These are phyloP conservation scores for Clavispora fructus DNA, from an alignment of 805 yeast genomes.

Conservation along the genomic window DNA sequence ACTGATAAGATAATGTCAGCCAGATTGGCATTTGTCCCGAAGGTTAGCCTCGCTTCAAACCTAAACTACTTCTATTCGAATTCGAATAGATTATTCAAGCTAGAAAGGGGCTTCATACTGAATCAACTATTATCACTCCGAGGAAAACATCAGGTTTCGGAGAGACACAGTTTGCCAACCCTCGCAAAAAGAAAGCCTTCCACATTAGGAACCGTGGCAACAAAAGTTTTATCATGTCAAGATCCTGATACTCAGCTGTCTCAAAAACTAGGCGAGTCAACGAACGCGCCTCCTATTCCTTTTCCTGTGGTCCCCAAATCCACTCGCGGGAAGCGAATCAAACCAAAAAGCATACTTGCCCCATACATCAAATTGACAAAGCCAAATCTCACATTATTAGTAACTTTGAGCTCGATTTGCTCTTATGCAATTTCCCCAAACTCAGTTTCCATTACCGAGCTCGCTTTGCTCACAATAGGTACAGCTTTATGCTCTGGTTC, in stretches of 20 bases:
- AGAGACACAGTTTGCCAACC: not conserved
- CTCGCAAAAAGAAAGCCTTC: constrained; percentile 1
- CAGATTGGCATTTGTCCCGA: constrained; percentile 14
- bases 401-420: constrained; percentile 87
- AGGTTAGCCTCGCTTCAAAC: constrained; percentile 18
- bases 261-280: constrained; percentile 6
- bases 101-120: constrained; percentile 31
- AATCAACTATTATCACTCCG: constrained; percentile 21
- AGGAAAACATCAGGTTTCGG: not conserved
- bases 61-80: constrained; percentile 36
- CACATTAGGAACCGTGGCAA: constrained; percentile 36
- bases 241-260: constrained; percentile 26
- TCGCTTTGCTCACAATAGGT: constrained; percentile 73
- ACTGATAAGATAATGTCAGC: constrained; percentile 12
- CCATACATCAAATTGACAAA: constrained; percentile 82
- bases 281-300: constrained; percentile 38
- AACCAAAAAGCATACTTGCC: constrained; percentile 21
- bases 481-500: constrained; percentile 86
- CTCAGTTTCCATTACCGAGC: constrained; percentile 65
- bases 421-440: constrained; percentile 89
- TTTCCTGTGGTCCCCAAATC: constrained; percentile 49
- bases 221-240: constrained; percentile 42
- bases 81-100: constrained; percentile 22
- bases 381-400: constrained; percentile 81
- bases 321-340: not conserved